Conservation (phyloP, 2,329 filamentous ascomycete genomes). For the Colletotrichum incanum region DNA sequence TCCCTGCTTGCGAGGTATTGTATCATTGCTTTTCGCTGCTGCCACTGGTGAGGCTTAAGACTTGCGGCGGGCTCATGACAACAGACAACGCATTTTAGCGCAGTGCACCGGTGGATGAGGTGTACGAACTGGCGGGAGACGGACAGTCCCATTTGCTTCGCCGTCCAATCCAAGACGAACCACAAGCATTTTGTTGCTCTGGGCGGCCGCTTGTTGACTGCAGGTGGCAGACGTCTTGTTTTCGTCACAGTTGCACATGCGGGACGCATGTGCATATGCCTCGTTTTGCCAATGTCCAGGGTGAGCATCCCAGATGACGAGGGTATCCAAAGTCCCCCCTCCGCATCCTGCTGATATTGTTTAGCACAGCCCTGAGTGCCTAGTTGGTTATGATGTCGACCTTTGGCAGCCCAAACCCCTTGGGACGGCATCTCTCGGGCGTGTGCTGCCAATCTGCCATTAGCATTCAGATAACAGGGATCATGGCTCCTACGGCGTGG, state of each 20-base stretch:
- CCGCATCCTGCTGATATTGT: neutral
- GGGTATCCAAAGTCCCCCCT: neutral
- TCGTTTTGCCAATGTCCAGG: constrained; percentile 22
- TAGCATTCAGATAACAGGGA: constrained; percentile 23
- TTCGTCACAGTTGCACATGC: constrained; percentile 35
- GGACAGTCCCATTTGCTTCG: constrained; percentile 36
- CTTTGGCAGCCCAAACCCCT: constrained; percentile 14
- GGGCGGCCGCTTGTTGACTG: constrained; percentile 33
- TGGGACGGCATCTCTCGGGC: constrained; percentile 32
- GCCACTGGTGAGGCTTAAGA: constrained; percentile 9
- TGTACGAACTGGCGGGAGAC: constrained; percentile 36
- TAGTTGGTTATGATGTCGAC: neutral
- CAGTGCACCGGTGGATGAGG: constrained; percentile 18
- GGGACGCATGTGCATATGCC: constrained; percentile 29
- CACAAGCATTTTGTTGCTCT: constrained; percentile 19
- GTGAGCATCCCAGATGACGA: constrained; percentile 1
- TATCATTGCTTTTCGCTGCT: constrained; percentile 3
- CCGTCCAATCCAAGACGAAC: constrained; percentile 37
- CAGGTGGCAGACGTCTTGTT: constrained; percentile 21
- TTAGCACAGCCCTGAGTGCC: constrained; percentile 15
- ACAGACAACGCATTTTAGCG: constrained; percentile 25
- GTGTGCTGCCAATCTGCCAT: constrained; percentile 8
- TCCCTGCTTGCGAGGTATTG: constrained; percentile 16
- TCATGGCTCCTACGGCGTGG: constrained; percentile 24
- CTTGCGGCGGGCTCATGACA: constrained; percentile 21